Base-by-base conservation (phyloP, 805 yeast genomes). In the Yarrowia sp. region DNA sequence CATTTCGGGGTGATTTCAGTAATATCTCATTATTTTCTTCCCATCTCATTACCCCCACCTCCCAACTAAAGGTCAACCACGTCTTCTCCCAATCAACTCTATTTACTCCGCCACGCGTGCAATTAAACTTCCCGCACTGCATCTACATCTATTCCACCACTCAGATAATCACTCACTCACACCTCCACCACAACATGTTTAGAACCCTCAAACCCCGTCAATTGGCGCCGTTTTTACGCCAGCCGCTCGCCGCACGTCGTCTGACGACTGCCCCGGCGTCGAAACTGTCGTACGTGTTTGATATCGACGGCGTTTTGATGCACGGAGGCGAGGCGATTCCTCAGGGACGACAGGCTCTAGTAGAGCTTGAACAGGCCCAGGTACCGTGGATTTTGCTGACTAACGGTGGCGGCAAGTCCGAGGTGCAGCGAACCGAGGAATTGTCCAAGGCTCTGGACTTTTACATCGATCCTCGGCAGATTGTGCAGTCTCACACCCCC, bases 401-500 rank as follows among this genome's bases (percentile, higher is more conserved):
- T 8, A 92, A 92, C 73, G 97, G 98, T 19, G 97, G 97, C 7
- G 97, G 98, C 1, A 81, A 81, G 33, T 75, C 82, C 12, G 98
- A 92, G 71, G 67, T 71, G 5, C 81, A 79, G n/a, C 78, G 96
- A 48, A 84, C 85, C 1, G 77, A 78, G 2, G 81, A 80, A 35
- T 73, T 90, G 3, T 80, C 85, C 1, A 70, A 77, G 9, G 75
- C 75, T 36, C 74, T 88, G 62, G 80, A 77, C 8, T 77, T 79
- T 24, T 62, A 65, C 19, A 73, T 73, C 2, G 70, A 72, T 1
- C 81, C 85, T 2, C 74, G 79, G 48, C 97, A 92, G 71, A 78
- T 92, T 48, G 85, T 92, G 17, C 96, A 89, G 74, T 85, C 93
- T 41, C 98, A 92, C 73, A 91, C 98, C 0, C 97, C 97, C 0